A percentile compares a stretch with the other conserved stretches of the same genome.
phyloP scores from a whole-genome alignment of 768 basidiomycete species.

The Crepidotus variabilis region DNA sequence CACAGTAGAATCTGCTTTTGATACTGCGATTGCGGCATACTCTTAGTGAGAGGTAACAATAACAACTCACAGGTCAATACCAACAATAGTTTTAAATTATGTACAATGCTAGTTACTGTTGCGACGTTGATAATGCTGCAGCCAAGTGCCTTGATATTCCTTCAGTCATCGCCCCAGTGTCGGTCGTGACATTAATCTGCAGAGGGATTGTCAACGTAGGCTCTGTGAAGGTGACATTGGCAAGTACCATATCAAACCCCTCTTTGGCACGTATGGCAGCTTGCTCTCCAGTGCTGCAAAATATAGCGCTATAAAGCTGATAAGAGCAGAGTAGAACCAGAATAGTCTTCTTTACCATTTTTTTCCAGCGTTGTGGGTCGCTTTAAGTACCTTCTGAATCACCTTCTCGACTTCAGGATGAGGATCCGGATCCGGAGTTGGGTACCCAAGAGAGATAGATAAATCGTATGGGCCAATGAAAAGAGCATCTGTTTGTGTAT shows the following conservation, averaged over 20 bases:
- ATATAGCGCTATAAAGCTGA: slow-evolving; percentile 20
- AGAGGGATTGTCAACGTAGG: too few relatives aligned
- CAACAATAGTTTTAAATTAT: too few relatives aligned
- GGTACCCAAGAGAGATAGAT: slow-evolving; percentile 57
- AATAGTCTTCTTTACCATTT: slow-evolving; percentile 46
- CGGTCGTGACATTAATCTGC: too few relatives aligned
- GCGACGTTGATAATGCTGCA: too few relatives aligned
- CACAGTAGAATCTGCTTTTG: too few relatives aligned
- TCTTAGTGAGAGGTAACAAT: too few relatives aligned
- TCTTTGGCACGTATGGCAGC: slow-evolving; percentile 20
- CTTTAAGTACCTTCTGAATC: slow-evolving; percentile 50
- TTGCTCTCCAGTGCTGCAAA: slow-evolving; percentile 23
- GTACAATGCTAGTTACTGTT: too few relatives aligned
- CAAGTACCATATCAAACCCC: slow-evolving; percentile 26
- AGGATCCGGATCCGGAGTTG: slow-evolving; percentile 59
- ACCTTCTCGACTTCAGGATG: slow-evolving; percentile 59
- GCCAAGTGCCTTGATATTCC: too few relatives aligned
- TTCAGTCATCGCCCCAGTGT: too few relatives aligned
- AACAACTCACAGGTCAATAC: too few relatives aligned
- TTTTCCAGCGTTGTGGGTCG: slow-evolving; percentile 51
- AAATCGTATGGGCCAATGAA: slow-evolving; percentile 71
- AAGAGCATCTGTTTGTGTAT: slow-evolving; percentile 36
- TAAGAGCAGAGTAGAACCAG: not conserved
- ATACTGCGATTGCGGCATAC: too few relatives aligned
- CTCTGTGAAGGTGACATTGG: too few relatives aligned